Base-by-base conservation (phyloP, 2,329 filamentous ascomycete species). In the Zasmidium angulare region DNA sequence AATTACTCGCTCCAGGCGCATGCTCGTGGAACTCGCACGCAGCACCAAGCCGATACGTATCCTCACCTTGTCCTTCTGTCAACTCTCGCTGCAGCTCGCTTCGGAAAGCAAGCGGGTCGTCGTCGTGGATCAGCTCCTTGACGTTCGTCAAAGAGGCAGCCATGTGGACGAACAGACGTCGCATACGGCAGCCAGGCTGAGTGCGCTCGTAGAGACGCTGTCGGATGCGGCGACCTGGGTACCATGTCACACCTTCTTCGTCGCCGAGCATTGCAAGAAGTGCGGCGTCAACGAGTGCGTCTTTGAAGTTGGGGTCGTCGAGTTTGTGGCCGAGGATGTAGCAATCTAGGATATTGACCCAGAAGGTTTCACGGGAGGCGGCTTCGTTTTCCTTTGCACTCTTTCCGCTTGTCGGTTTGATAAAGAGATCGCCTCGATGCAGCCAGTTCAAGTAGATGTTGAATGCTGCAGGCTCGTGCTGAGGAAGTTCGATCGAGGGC, bases 381-480 rank as follows among this genome's bases (percentile, higher is more conserved):
- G 12, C 22, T 17, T 53, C 26, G 20, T 22, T 31, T 20, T 17
- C 53, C 58, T 53, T 46, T 53, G 20, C 17, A 19, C 20, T 31
- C 36, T 59, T 50, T 43, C 54, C 53, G 2, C 31, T 43, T 14
- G 52, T 53, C 1, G 23, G 22, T 7, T 29, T 24, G 10, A 47
- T 24, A 48, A 58, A 53, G 24, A 61, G 46, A 2, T 46, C 21
- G 2, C 50, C 49, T 3, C 49, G 4, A 57, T 66, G 63, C 0
- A 69, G 55, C 68, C 68, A 70, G 22, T 66, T 61, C 1, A 61
- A 17, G 36, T 66, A 69, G 12, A 66, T 11, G 17, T 50, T 48
- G 55, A 69, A 68, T 0, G 46, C 22, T 1, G 46, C 49, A 2
- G 54, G 40, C 2, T 61, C 54, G 14, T 55, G 58, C 2, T 64